These are phyloP conservation scores for Aspergillus carlsbadensis DNA, from an alignment of 495 filamentous ascomycete species.

Conservation along the genomic window DNA sequence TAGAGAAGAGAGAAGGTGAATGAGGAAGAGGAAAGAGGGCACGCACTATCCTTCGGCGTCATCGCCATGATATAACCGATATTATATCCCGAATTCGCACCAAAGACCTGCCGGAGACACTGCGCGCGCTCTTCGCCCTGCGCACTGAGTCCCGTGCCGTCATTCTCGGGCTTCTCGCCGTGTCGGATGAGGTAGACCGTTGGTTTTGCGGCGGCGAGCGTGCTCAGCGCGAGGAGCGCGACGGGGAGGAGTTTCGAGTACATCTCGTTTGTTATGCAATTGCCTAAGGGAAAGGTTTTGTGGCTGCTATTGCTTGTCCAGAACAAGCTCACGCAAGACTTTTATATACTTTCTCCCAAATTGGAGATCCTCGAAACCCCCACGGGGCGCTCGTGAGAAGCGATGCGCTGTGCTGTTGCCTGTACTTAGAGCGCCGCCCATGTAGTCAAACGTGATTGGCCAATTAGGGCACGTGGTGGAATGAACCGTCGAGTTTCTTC, in stretches of 20 bases:
- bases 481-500: neutral
- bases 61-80: constrained; percentile 55
- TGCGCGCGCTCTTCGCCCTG: constrained; percentile 50
- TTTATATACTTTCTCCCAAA: neutral
- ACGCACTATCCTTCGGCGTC: constrained; percentile 45
- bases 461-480: neutral
- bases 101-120: constrained; percentile 50
- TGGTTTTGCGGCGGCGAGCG: constrained; percentile 23
- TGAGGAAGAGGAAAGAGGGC: neutral
- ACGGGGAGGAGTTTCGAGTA: constrained; percentile 11
- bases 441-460: neutral
- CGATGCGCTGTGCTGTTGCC: too few relatives aligned
- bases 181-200: constrained; percentile 58
- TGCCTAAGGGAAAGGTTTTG: neutral
- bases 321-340: neutral
- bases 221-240: constrained; percentile 23
- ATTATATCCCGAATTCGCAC: constrained; percentile 42
- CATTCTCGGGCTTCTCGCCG: constrained; percentile 53
- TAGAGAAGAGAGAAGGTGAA: constrained; percentile 2
- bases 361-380: neutral
- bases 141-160: constrained; percentile 38
- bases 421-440: neutral
- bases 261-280: neutral
- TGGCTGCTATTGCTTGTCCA: neutral
- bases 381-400: neutral